Percentiles rank a stretch among this genome's conserved stretches.
phyloP scores from a whole-genome alignment of 305 asterid genomes.

The Solanum aculeatissimum region DNA sequence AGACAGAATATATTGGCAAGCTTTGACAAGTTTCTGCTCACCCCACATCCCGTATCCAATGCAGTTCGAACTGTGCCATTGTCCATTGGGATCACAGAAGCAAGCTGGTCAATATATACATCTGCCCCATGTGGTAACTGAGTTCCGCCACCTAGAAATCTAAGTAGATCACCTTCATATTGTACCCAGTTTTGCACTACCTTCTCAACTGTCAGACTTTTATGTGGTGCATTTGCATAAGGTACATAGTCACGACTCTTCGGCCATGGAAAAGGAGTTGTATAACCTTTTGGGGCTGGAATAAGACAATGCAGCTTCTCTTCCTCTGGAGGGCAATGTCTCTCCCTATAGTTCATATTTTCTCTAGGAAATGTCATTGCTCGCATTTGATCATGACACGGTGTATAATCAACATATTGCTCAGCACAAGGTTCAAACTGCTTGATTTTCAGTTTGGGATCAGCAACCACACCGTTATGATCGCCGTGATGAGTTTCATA shows the following conservation, averaged over 20 bases:
- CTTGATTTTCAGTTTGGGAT: conserved; percentile 4
- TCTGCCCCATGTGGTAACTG: conserved; percentile 35
- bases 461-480: background rate
- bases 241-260: conserved; percentile 36
- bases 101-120: conserved; percentile 32
- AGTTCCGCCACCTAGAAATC: conserved; percentile 30
- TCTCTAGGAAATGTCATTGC: conserved; percentile 29
- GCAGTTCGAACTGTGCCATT: conserved; percentile 38
- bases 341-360: conserved; percentile 28
- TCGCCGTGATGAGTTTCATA: conserved; percentile 29
- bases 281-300: conserved; percentile 38
- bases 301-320: conserved; percentile 34
- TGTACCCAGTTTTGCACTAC: conserved; percentile 35
- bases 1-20: background rate
- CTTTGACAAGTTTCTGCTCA: conserved; percentile 3
- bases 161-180: conserved; percentile 23
- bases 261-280: conserved; percentile 33
- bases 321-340: conserved; percentile 26
- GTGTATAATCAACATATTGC: conserved; percentile 23
- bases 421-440: conserved; percentile 19
- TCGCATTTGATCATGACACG: conserved; percentile 26
- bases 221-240: conserved; percentile 29
- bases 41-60: conserved; percentile 38
- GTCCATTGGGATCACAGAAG: conserved; percentile 27
- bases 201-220: conserved; percentile 32